Base-by-base conservation (phyloP, 1,284 basidiomycete species). In the Apiotrichum gamsii region DNA sequence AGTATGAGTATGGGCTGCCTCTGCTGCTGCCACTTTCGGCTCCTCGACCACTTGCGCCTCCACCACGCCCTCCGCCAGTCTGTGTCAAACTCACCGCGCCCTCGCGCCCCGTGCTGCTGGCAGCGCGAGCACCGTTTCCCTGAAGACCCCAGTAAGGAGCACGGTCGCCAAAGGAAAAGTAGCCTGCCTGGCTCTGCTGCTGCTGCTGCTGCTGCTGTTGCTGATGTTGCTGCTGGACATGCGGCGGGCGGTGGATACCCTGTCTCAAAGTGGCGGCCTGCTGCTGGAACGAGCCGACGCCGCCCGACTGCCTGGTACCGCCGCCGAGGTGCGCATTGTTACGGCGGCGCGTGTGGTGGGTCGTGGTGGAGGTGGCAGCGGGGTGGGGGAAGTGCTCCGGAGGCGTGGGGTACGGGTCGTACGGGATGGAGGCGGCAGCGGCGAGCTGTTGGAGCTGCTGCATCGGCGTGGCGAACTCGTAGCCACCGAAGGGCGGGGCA, bases 351-450 rank as follows among this genome's bases (percentile, higher is more conserved):
- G 43, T 16, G 36, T 37, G 11, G 35, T n/a, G 35, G 35, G 35
- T 23, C 35, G 20, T 23, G 35, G 6, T 28, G 25, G 25, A 28
- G 25, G n/a, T n/a, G n/a, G 19, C 19, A 9, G 9, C 18, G 34
- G 34, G 11, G 28, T 13, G 25, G 18, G 32, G 15, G 38, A 39
- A 50, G 24, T n/a, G 31, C 21, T 50, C 47, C 3, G 42, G 34
- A n/a, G 42, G 39, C 16, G 43, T 32, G 32, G 49, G 49, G 34
- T 51, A 55, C 3, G 52, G 43, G 36, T 51, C 46, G 31, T 35
- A 46, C 14, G 40, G 25, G 34, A 43, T 39, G 16, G 31, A 35
- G n/a, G 34, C 32, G 34, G 39, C 28, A 16, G 18, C 33, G 24
- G 29, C 28, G 8, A 16, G 14, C 30, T 19, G 24, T 21, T 41